Evolutionary conservation across 495 filamentous ascomycete genomes (phyloP).

Genomic region (Parathielavia hyrcaniae): DNA sequence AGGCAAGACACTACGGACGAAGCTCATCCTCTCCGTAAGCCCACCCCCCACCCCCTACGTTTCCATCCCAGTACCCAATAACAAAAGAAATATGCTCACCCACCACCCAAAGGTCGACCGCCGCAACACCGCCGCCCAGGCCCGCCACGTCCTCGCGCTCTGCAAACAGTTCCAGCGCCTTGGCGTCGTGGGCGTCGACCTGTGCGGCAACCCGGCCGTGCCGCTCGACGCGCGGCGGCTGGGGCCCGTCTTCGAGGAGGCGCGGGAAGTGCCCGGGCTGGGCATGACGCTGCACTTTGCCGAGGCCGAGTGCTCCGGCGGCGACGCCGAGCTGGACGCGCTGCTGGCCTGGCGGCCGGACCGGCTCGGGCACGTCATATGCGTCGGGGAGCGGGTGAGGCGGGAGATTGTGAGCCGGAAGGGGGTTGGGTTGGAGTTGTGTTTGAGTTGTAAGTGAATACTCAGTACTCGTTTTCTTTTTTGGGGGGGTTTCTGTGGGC

Average conservation of each 20-base stretch:
- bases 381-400: constrained; percentile 55
- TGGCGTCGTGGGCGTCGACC: constrained; percentile 70
- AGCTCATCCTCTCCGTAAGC: constrained; percentile 60
- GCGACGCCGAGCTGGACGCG: constrained; percentile 51
- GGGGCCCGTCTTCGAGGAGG: constrained; percentile 49
- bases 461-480: background rate
- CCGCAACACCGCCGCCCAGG: constrained; percentile 50
- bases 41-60: background rate
- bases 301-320: constrained; percentile 51
- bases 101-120: constrained; percentile 53
- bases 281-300: constrained; percentile 74
- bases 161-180: constrained; percentile 48
- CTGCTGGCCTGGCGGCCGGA: constrained; percentile 62
- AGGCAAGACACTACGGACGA: constrained; percentile 42
- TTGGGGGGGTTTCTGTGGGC: constrained; percentile 60
- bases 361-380: constrained; percentile 73
- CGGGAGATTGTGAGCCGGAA: constrained; percentile 42
- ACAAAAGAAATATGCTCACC: too few relatives aligned
- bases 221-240: constrained; percentile 38
- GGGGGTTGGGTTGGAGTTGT: constrained; percentile 63
- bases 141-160: constrained; percentile 56
- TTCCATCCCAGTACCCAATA: background rate
- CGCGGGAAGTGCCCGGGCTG: constrained; percentile 46
- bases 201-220: constrained; percentile 72
- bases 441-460: constrained; percentile 49